Conservation (phyloP, 345 rosid genomes). For the Cochlearia excelsa region DNA sequence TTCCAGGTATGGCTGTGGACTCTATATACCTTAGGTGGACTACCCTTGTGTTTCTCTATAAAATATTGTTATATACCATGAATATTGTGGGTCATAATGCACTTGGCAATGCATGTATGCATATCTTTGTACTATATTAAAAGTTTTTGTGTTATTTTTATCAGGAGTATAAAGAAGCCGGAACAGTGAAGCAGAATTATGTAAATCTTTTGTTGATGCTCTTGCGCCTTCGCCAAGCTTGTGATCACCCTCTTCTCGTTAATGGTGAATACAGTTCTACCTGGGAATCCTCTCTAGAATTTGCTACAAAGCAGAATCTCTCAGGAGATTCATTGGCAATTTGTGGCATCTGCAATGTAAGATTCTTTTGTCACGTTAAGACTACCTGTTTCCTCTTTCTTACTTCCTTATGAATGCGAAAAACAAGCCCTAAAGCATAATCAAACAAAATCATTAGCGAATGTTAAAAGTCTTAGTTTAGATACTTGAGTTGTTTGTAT, state of each 20-base stretch:
- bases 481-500: conserved; percentile 8
- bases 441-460: background rate
- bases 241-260: conserved; percentile 96
- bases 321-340: conserved; percentile 79
- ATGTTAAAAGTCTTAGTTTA: background rate
- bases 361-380: conserved; percentile 27
- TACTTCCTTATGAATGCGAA: conserved; percentile 9
- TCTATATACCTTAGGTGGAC: conserved; percentile 1
- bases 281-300: conserved; percentile 56
- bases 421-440: conserved; percentile 2
- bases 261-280: conserved; percentile 63
- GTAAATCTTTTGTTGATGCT: conserved; percentile 97
- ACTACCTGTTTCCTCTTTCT: conserved; percentile 1
- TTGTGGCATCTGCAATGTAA: conserved; percentile 90
- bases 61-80: background rate
- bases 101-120: conserved; percentile 7
- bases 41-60: background rate
- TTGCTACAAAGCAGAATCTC: conserved; percentile 55
- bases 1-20: conserved; percentile 55
- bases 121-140: background rate
- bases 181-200: conserved; percentile 92
- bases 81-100: background rate
- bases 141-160: conserved; percentile 8
- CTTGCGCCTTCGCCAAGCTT: conserved; percentile 97
- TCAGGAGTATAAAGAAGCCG: conserved; percentile 98